phyloP scores from a whole-genome alignment of 306 rosid genomes.

The Spatholobus suberectus region DNA sequence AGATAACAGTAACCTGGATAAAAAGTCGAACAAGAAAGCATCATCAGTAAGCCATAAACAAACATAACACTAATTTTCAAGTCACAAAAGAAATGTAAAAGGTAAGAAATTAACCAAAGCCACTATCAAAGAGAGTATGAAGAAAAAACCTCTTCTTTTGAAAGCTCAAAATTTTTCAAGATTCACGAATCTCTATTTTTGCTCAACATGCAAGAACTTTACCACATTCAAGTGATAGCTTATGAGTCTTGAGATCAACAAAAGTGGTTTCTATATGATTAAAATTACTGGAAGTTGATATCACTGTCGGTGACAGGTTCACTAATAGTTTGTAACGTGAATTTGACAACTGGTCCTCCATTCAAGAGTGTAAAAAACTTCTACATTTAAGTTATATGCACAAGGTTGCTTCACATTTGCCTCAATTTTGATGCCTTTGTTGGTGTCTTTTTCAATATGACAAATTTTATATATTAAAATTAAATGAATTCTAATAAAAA shows the following conservation, averaged over 20 bases:
- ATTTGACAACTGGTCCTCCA: neutral
- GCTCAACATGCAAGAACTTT: neutral
- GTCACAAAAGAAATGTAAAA: neutral
- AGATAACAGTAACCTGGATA: neutral
- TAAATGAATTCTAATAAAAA: neutral
- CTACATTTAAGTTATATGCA: neutral
- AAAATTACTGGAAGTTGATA: neutral
- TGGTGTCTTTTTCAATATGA: no score
- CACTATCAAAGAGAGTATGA: no score
- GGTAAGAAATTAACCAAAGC: neutral
- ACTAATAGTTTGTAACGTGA: neutral
- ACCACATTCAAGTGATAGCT: neutral
- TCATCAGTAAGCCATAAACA: neutral
- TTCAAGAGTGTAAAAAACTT: neutral
- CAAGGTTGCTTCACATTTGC: neutral
- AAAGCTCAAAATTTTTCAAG: neutral
- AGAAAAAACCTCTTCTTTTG: neutral
- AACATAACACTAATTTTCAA: neutral
- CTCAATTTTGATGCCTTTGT: neutral
- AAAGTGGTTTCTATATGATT: neutral
- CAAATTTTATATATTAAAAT: neutral
- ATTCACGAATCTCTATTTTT: neutral
- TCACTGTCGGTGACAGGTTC: neutral
- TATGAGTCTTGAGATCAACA: neutral
- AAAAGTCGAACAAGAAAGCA: neutral